Evolutionary conservation across 371 early-diverging fungal genomes (phyloP).

Genomic region (Coemansia sp.): DNA sequence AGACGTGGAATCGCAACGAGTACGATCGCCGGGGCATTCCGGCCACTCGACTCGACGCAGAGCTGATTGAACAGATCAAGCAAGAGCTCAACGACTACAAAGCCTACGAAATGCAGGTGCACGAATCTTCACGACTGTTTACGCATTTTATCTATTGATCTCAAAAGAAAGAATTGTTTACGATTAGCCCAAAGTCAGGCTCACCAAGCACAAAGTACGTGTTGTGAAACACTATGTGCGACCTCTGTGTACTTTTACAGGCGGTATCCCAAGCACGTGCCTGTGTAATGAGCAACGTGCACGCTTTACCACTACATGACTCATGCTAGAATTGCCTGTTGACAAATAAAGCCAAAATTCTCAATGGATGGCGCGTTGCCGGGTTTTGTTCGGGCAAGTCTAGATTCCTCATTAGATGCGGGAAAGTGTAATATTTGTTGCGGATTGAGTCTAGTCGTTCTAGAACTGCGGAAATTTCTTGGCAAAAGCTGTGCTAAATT

Average conservation of each 20-base stretch:
- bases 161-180: too few relatives aligned
- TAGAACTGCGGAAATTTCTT: not conserved
- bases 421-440: not conserved
- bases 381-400: not conserved
- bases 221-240: not conserved
- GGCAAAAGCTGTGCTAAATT: not conserved
- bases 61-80: slow-evolving; percentile 71
- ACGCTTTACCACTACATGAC: not conserved
- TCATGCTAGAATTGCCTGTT: too few relatives aligned
- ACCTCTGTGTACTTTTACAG: not conserved
- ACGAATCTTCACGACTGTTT: slow-evolving; percentile 67
- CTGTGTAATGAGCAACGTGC: not conserved
- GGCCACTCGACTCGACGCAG: slow-evolving; percentile 61
- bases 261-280: not conserved
- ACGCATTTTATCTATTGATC: slow-evolving; percentile 64
- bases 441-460: not conserved
- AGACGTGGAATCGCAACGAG: slow-evolving; percentile 64
- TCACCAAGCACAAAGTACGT: too few relatives aligned
- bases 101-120: slow-evolving; percentile 71
- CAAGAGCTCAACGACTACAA: slow-evolving; percentile 77
- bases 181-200: too few relatives aligned
- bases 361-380: not conserved
- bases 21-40: slow-evolving; percentile 72
- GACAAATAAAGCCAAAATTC: not conserved
- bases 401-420: not conserved